Base-by-base conservation (phyloP, 768 basidiomycete species). In the Leccinum obscurum region DNA sequence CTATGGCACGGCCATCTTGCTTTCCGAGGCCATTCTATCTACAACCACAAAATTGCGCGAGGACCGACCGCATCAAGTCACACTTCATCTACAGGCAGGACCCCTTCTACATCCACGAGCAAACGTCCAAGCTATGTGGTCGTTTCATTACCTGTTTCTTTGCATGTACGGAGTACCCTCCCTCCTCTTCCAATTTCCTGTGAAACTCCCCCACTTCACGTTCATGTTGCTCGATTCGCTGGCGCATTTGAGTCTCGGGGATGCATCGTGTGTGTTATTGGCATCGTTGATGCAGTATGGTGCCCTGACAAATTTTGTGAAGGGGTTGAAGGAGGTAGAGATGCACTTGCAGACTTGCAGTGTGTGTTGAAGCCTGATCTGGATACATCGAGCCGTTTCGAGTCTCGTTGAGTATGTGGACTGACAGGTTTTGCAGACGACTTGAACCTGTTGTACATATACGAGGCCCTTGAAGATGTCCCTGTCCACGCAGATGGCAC, bases 391-490 rank as follows among this genome's bases (percentile, higher is more conserved):
- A 8, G 4, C 52, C 75, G 49, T 52, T 7, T 17, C 39, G 7
- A 51, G 7, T 30, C 55, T 22, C 34, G 34, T 28, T 44, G 9
- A 7, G 15, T 17, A 13, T 17, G 7, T 26, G 48, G 13, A 41
- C 39, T 48, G 50, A 32, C 11, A 3, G 51, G 1, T 48, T 37
- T 50, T 1, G 1, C 64, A 96, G 96, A 93, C 64, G 91, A 95
- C 60, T 76, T 98, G 32, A 95, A 96, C 67, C 81, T 93, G 0
- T 78, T 95, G 44, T 98, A 97, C 74, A 91, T 98, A 14, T 98
- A 94, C 66, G 96, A 98, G 70, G 85, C 95, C 14, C 22, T 24
- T 24, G 22, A 96, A 96, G 75, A 88, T 96, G 85, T 92, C 95
- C 3, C 77, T 97, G 62, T 85, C 98, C 60, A 83, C 90, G 28